Evolutionary conservation across 495 filamentous ascomycete species (phyloP), one percentile per base, ranked within the genome.

Genomic region (Tuber magnatum): DNA sequence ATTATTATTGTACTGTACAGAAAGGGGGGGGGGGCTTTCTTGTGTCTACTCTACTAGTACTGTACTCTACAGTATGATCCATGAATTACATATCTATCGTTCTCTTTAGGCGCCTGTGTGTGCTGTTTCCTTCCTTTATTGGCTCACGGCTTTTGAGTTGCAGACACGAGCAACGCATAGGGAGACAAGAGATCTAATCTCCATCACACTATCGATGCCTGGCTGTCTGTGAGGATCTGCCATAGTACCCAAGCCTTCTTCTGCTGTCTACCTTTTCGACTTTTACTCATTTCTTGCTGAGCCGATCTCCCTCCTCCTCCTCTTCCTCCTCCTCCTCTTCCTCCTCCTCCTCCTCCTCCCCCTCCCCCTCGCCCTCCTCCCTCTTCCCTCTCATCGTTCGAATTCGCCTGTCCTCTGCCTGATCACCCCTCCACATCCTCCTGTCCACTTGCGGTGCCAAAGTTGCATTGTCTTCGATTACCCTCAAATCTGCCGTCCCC

Each of bases 351-450:
- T 40, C 39, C 68, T 68, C 20, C 68, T 38, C 71, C 10, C 51
- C n/a, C n/a, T 32, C 51, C 14, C 4, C 70, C 35, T 70, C 69
- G 40, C 56, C 51, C 14, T 16, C 70, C 35, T 70, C 69, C 44
- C 56, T 51, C 40, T 43, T 68, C 69, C 75, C 48, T 43, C 70
- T 41, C 75, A 18, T 56, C 42, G 14, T 56, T 68, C 77, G 56
- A 35, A 65, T 65, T 35, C 56, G 35, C 28, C 56, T 65, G 56
- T 35, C 0, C 56, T 32, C 32, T 40, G 39, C 39, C 65, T 68
- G 24, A 48, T 69, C n/a, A 32, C 72, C 40, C 68, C 46, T 68
- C 35, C 73, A 7, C 44, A 39, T 68, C n/a, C 39, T 35, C 73
- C n/a, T 32, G 35, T n/a, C 38, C 71, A 51, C 61, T 70, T 43